Evolutionary conservation across 768 basidiomycete genomes (phyloP).

Genomic region (Guyanaporus albipodus): DNA sequence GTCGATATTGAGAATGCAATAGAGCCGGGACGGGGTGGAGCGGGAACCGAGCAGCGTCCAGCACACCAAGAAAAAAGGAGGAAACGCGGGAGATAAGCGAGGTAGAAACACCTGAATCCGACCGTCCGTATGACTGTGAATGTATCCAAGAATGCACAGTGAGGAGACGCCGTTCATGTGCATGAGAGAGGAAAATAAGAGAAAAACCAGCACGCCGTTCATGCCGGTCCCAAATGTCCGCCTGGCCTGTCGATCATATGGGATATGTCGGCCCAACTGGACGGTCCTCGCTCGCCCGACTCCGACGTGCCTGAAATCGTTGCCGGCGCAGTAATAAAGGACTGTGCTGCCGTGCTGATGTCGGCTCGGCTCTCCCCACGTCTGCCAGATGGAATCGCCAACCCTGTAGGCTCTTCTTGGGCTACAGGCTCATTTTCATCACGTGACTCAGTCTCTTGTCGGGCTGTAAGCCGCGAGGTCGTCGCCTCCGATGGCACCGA

Average conservation of each 20-base stretch:
- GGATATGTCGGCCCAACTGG: constrained; percentile 46
- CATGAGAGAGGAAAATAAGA: background rate
- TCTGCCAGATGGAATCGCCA: constrained; percentile 26
- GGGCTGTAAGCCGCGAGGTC: constrained; percentile 22
- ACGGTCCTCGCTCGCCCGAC: constrained; percentile 42
- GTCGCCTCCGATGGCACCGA: constrained; percentile 26
- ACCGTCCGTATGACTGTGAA: constrained; percentile 2
- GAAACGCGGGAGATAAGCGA: background rate
- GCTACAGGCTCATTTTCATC: too few species aligned
- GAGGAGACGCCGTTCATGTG: too few species aligned
- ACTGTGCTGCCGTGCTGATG: constrained; percentile 65
- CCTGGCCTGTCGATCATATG: constrained; percentile 43
- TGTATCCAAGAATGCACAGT: constrained; percentile 10
- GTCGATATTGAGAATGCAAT: constrained; percentile 17
- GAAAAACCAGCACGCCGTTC: constrained; percentile 9
- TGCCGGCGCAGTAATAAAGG: constrained; percentile 64
- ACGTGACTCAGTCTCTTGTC: constrained; percentile 12
- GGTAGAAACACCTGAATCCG: constrained; percentile 6
- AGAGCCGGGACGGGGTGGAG: too few species aligned
- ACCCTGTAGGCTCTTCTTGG: constrained; percentile 19
- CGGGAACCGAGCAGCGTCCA: too few species aligned
- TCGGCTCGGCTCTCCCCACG: constrained; percentile 46
- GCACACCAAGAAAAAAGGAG: background rate
- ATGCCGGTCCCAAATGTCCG: constrained; percentile 37
- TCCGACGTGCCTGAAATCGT: constrained; percentile 56